Base-by-base conservation (phyloP, 352 stramenopile species). In the Sclerospora graminicola region DNA sequence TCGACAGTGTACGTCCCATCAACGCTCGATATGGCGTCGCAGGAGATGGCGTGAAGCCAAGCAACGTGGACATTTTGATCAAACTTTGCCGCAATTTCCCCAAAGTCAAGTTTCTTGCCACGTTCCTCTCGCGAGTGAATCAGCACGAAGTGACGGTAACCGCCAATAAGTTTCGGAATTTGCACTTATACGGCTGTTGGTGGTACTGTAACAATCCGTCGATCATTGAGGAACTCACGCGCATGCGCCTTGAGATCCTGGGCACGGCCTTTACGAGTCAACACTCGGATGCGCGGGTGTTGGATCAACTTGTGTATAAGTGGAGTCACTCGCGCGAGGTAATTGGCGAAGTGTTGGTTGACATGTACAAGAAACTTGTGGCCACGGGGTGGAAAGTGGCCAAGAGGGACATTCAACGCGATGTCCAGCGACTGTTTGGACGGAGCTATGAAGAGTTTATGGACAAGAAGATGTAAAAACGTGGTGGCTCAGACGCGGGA, bases 121-220 rank as follows among this genome's bases (percentile, higher is more conserved):
- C 92, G 13, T 96, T 97, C 59, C 50, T 98, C 19, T 95, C 80
- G 20, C 70, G 81, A 26, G 78, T 89, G 42, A 97, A 97, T 63
- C 88, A 98, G 65, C 92, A 98, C 63, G 84, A 97, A 63, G 85
- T 93, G 32, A 89, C 74, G 46, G 89, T 98, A 28, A 66, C 95
- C 16, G 89, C 86, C 45, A 91, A 88, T 55, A 98, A 98, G 67
- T 97, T 97, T 60, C 61, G 66, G 20, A 97, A 97, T 58, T 49
- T 97, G 35, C 89, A 97, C 48, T 48, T 97, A 23, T 98, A 97
- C 63, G 91, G 91, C 26, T 96, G 83, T 66, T 94, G 82, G 82
- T 96, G 89, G 87, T 97, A 95, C 70, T 97, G 85, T 66, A 97
- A 98, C 70, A 97, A 97, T 60, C 89, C 89, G 21, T 95, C 77